Evolutionary conservation across 2,329 filamentous ascomycete genomes (phyloP), one percentile per base, ranked within the genome.

Genomic region (Penicillium sp.): DNA sequence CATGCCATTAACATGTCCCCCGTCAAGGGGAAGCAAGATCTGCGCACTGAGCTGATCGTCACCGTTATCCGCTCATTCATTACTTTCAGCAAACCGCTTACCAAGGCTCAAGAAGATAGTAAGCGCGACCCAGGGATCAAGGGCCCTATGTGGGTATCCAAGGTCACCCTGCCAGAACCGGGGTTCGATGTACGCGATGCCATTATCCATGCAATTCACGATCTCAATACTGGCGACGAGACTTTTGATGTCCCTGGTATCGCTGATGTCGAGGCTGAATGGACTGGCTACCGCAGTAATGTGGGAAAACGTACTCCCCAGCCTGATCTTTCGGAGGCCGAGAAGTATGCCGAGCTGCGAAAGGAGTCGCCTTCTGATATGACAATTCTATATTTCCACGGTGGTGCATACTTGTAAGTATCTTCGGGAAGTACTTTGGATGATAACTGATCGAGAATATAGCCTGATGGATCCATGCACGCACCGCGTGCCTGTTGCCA

Each of bases 141-240:
- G 63, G 89, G 89, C 3, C 80, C 79, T 36, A 81, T 93, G 54
- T 96, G 90, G 90, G 76, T 95, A 20, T 84, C 83, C 58, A 85
- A 81, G 44, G 83, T 86, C 34, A 79, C 77, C 0, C 71, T 88
- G 13, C 78, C 81, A 0, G 70, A 71, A 2, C 85, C 79, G 0
- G 75, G 69, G 38, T 47, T 79, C 73, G 66, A 65, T 36, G 64
- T 71, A 8, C 62, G 64, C 38, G 60, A 66, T 23, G 66, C 67
- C 2, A 58, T 75, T 13, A 41, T 69, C 6, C 58, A 59, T 35
- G 70, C 68, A 9, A 68, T 74, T 34, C 63, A 69, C 39, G 56
- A 63, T 22, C 57, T 73, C 22, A 69, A 68, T 44, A 55, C 63
- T 2, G 70, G 67, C 2, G 56, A 54, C 10, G 70, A 71, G 50